These are phyloP conservation scores for Wallacemonas rigidus DNA, from an alignment of 208 protist species.

Conservation along the genomic window DNA sequence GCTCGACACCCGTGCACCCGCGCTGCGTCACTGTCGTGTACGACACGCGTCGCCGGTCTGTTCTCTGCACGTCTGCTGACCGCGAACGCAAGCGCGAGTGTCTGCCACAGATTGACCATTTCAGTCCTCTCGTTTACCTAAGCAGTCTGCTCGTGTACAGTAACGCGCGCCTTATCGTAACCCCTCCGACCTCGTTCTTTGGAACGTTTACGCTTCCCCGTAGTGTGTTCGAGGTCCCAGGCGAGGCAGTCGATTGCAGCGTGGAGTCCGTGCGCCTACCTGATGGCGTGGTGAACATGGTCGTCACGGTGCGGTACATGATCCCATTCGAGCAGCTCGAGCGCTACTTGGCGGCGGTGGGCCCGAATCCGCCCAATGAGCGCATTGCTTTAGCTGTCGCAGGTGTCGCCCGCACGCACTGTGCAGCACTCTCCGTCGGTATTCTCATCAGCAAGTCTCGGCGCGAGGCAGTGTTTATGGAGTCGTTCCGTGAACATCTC, in stretches of 20 bases:
- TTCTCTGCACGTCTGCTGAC: conserved; percentile 71
- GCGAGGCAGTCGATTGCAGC: conserved; percentile 59
- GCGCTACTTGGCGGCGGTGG: conserved; percentile 79
- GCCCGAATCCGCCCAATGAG: conserved; percentile 73
- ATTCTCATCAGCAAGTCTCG: conserved; percentile 65
- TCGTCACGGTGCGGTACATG: conserved; percentile 64
- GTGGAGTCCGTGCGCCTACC: conserved; percentile 60
- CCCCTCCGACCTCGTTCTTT: conserved; percentile 78
- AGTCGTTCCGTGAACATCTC: conserved; percentile 49
- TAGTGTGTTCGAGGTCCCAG: conserved; percentile 45
- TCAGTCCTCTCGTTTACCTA: conserved; percentile 54
- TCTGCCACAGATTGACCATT: conserved; percentile 48
- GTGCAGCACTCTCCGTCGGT: conserved; percentile 66
- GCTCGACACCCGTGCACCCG: conserved; percentile 56
- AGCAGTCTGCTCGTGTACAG: conserved; percentile 51
- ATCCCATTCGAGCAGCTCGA: conserved; percentile 77
- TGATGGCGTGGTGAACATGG: conserved; percentile 71
- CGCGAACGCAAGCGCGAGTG: conserved; percentile 33
- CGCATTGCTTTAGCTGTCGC: conserved; percentile 61
- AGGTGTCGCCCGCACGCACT: conserved; percentile 45
- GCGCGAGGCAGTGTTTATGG: conserved; percentile 64
- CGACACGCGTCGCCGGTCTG: conserved; percentile 69
- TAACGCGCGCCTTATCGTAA: conserved; percentile 43
- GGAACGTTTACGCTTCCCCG: conserved; percentile 72
- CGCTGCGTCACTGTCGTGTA: conserved; percentile 82